Conservation (phyloP, 23 red algal species). For the Pyropia haitanensis region DNA sequence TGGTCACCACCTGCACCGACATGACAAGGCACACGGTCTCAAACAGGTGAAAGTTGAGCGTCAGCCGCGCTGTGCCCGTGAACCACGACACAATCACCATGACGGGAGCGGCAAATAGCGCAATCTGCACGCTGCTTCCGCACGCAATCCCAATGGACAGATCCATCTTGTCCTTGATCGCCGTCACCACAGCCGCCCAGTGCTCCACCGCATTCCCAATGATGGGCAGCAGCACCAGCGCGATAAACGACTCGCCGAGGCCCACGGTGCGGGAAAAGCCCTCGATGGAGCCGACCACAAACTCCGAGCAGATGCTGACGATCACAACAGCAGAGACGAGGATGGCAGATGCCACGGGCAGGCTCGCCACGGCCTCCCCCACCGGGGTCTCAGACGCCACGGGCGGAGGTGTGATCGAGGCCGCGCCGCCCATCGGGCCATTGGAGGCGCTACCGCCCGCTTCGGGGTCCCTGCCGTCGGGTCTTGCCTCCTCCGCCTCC, state of each 20-base stretch:
- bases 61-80: constrained; percentile 45
- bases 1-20: constrained; percentile 75
- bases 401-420: too few relatives aligned
- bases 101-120: constrained; percentile 79
- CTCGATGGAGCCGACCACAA: constrained; percentile 62
- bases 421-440: too few relatives aligned
- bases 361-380: constrained; percentile 19
- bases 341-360: constrained; percentile 39
- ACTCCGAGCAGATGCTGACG: constrained; percentile 61
- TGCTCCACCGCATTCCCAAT: constrained; percentile 96
- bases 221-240: constrained; percentile 84
- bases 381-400: too few relatives aligned
- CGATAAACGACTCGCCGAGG: constrained; percentile 68
- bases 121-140: constrained; percentile 92
- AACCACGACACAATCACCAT: constrained; percentile 88
- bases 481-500: background rate
- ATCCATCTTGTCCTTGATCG: constrained; percentile 89
- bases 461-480: too few relatives aligned
- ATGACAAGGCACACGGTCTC: constrained; percentile 54
- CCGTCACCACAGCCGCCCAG: constrained; percentile 76
- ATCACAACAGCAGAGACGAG: constrained; percentile 50
- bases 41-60: constrained; percentile 75
- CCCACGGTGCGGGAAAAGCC: constrained; percentile 49
- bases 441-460: too few relatives aligned
- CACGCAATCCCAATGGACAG: constrained; percentile 80